A percentile compares a stretch with the other conserved stretches of the same genome.
phyloP scores from a whole-genome alignment of 2,329 filamentous ascomycete species.

The Celoporthe dispersa region DNA sequence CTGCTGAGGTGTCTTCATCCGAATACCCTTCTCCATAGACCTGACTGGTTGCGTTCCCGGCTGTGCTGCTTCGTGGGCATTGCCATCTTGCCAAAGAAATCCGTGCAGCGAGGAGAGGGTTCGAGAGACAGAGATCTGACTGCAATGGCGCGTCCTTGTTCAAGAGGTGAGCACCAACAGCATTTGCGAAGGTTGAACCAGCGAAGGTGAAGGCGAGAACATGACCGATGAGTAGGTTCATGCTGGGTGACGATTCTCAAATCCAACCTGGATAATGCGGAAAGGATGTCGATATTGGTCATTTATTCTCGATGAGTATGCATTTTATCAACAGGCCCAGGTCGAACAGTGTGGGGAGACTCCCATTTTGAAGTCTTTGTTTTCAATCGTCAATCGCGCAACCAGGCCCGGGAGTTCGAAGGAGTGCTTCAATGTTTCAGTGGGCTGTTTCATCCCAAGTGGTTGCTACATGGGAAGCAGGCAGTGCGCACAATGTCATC shows the following conservation, averaged over 20 bases:
- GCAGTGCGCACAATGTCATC: background rate
- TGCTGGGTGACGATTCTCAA: background rate
- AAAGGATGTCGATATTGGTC: background rate
- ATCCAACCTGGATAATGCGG: background rate
- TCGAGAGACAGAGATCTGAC: constrained; percentile 11
- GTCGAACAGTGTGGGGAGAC: background rate
- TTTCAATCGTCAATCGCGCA: background rate
- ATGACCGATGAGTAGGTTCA: background rate
- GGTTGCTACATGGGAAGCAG: background rate
- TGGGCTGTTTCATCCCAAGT: constrained; percentile 27
- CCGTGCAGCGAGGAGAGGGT: constrained; percentile 13
- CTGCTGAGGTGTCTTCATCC: constrained; percentile 15
- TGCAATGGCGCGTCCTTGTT: background rate
- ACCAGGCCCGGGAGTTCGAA: background rate
- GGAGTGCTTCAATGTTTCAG: constrained; percentile 17
- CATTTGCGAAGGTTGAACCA: background rate
- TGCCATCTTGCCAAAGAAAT: background rate
- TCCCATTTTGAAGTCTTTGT: no score
- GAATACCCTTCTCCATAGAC: background rate
- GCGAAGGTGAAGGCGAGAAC: background rate
- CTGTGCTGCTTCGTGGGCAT: constrained; percentile 7
- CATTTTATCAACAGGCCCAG: background rate
- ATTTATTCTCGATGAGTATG: background rate
- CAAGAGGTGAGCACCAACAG: background rate
- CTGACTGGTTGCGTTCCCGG: background rate